Evolutionary conservation across 75 land plant genomes (phyloP).

Genomic region (Ceratopteris richardii): DNA sequence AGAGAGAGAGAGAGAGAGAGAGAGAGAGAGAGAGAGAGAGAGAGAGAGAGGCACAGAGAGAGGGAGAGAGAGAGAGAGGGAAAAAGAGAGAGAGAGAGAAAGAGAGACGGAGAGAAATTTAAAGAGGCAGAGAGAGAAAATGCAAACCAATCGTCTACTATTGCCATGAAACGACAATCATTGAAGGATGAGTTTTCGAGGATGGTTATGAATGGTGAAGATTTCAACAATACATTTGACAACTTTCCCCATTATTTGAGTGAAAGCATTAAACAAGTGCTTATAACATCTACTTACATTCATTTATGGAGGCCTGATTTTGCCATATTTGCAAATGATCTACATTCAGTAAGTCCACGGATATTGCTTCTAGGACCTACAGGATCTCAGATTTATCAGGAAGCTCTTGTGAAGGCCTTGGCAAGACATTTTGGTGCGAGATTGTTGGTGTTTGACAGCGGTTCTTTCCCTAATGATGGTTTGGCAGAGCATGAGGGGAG

Average conservation of each 20-base stretch:
- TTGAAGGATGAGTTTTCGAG: slow-evolving; percentile 13
- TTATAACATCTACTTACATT: slow-evolving; percentile 52
- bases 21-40: slow-evolving; percentile 2
- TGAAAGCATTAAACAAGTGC: slow-evolving; percentile 64
- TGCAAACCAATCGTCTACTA: not conserved
- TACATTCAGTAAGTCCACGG: slow-evolving; percentile 47
- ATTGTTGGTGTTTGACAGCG: slow-evolving; percentile 64
- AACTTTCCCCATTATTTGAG: slow-evolving; percentile 30
- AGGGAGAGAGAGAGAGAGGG: not conserved
- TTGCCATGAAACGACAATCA: slow-evolving; percentile 5
- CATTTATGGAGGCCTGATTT: slow-evolving; percentile 57
- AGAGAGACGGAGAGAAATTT: not conserved
- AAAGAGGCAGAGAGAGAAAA: slow-evolving; percentile 3
- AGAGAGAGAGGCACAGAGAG: not conserved
- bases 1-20: slow-evolving; percentile 1
- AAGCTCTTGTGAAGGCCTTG: slow-evolving; percentile 63
- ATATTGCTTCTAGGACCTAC: slow-evolving; percentile 73
- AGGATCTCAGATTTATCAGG: slow-evolving; percentile 58
- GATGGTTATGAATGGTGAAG: slow-evolving; percentile 9
- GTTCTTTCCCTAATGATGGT: slow-evolving; percentile 25
- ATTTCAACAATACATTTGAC: slow-evolving; percentile 9
- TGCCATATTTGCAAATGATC: slow-evolving; percentile 41
- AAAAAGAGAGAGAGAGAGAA: not conserved
- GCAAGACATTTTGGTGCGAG: slow-evolving; percentile 58
- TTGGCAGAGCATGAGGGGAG: too few relatives aligned